These are phyloP conservation scores for Scortechinia acanthostroma DNA, from an alignment of 2,329 filamentous ascomycete species.

Conservation along the genomic window DNA sequence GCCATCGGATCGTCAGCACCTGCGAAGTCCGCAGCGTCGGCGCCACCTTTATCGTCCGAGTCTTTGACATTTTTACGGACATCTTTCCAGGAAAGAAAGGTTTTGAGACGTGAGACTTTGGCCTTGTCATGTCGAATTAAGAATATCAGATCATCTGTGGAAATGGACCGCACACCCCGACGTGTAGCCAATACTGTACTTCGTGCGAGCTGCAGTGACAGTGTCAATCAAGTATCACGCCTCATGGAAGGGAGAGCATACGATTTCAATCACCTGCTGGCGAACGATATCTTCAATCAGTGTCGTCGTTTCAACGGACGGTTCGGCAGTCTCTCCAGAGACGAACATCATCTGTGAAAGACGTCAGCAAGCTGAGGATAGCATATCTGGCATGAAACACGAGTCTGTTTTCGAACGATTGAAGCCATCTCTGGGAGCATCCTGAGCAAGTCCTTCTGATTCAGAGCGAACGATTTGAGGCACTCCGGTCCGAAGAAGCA, in stretches of 20 bases:
- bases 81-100: slow-evolving; percentile 12
- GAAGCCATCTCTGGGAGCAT: too few relatives aligned
- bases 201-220: slow-evolving; percentile 7
- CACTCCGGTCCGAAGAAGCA: too few relatives aligned
- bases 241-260: slow-evolving; percentile 1
- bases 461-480: too few relatives aligned
- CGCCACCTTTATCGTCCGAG: slow-evolving; percentile 7
- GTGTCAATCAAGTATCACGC: neutral
- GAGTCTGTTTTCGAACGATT: too few relatives aligned
- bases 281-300: slow-evolving; percentile 11
- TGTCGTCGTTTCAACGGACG: slow-evolving; percentile 8
- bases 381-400: too few relatives aligned
- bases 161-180: slow-evolving; percentile 10
- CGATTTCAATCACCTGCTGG: slow-evolving; percentile 9
- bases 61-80: slow-evolving; percentile 11
- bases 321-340: slow-evolving; percentile 9
- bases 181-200: slow-evolving; percentile 10
- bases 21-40: slow-evolving; percentile 6
- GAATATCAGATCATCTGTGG: slow-evolving; percentile 12
- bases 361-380: too few relatives aligned
- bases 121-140: slow-evolving; percentile 11
- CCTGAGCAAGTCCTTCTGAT: too few relatives aligned
- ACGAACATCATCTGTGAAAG: slow-evolving; percentile 13
- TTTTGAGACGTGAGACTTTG: slow-evolving; percentile 10
- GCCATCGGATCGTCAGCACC: neutral